Percentiles rank a stretch among this genome's conserved stretches.
These are phyloP conservation scores for Angomonas deanei DNA, from an alignment of 208 protist genomes.

Conservation along the genomic window DNA sequence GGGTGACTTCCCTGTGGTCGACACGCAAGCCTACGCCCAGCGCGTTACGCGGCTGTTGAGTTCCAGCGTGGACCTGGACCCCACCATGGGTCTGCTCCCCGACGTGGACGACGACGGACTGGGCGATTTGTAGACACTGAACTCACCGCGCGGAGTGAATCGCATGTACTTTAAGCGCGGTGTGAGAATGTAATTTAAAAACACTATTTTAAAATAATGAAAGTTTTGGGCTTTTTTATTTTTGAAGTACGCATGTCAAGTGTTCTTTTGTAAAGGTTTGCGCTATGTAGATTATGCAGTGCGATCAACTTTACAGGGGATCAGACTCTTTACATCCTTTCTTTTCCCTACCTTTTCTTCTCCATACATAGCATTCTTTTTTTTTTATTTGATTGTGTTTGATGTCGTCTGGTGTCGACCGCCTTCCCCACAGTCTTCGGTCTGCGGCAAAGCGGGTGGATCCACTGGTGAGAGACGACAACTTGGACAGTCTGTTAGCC, in stretches of 20 bases:
- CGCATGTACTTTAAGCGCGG: too few species aligned
- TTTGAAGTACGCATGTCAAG: too few species aligned
- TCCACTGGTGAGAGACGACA: constrained; percentile 13
- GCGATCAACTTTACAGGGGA: too few species aligned
- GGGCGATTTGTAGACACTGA: constrained; percentile 5
- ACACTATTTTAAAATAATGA: background rate
- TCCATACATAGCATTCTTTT: constrained; percentile 1
- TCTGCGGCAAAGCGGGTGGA: constrained; percentile 3
- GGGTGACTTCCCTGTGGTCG: constrained; percentile 90
- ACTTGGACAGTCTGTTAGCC: constrained; percentile 38
- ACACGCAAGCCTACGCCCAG: constrained; percentile 67
- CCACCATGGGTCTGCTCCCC: constrained; percentile 61
- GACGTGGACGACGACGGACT: constrained; percentile 27
- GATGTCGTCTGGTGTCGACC: background rate
- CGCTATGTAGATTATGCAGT: too few species aligned
- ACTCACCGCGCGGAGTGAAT: too few species aligned
- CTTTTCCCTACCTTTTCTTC: background rate
- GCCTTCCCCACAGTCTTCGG: constrained; percentile 25
- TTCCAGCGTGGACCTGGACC: constrained; percentile 72
- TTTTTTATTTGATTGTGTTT: background rate
- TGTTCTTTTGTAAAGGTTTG: too few species aligned
- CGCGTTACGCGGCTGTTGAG: constrained; percentile 89
- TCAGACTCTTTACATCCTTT: constrained; percentile 6
- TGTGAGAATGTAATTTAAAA: background rate
- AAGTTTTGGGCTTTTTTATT: background rate